A percentile compares a stretch with the other conserved stretches of the same genome.
Conservation (phyloP, 345 rosid genomes). For the Brassica nigra region DNA sequence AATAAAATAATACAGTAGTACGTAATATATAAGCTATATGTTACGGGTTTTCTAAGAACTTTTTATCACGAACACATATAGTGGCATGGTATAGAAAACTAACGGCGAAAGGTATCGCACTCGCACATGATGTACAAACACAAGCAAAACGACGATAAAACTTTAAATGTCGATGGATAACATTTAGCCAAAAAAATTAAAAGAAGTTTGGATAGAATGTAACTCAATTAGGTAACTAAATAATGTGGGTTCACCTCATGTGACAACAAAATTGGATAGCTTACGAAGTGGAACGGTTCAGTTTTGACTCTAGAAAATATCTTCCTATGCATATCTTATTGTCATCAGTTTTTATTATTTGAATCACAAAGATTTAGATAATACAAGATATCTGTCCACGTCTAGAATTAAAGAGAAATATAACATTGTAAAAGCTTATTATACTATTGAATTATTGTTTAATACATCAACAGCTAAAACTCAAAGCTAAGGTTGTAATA, state of each 20-base stretch:
- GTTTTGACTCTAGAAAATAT: conserved; percentile 25
- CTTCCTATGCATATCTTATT: conserved; percentile 1
- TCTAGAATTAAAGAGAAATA: background rate
- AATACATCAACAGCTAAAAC: background rate
- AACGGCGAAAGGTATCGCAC: conserved; percentile 31
- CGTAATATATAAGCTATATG: background rate
- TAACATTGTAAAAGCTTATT: background rate
- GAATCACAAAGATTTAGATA: conserved; percentile 14
- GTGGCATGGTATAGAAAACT: conserved; percentile 6
- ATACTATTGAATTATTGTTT: background rate
- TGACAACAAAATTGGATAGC: conserved; percentile 15
- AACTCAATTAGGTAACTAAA: conserved; percentile 31
- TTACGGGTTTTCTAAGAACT: background rate
- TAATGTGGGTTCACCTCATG: conserved; percentile 29
- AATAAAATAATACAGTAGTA: background rate
- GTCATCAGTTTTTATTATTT: background rate
- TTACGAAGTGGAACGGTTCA: conserved; percentile 19
- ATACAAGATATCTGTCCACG: conserved; percentile 11
- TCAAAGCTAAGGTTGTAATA: background rate
- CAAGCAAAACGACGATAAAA: conserved; percentile 34
- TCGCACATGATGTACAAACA: conserved; percentile 29
- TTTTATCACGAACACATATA: conserved; percentile 8
- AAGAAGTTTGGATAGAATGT: conserved; percentile 29
- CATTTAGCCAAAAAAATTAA: conserved; percentile 18
- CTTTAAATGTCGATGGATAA: conserved; percentile 31